Percentiles rank a stretch among this genome's conserved stretches.
phyloP scores from a whole-genome alignment of 768 basidiomycete species.

The Kwoniella europaea region DNA sequence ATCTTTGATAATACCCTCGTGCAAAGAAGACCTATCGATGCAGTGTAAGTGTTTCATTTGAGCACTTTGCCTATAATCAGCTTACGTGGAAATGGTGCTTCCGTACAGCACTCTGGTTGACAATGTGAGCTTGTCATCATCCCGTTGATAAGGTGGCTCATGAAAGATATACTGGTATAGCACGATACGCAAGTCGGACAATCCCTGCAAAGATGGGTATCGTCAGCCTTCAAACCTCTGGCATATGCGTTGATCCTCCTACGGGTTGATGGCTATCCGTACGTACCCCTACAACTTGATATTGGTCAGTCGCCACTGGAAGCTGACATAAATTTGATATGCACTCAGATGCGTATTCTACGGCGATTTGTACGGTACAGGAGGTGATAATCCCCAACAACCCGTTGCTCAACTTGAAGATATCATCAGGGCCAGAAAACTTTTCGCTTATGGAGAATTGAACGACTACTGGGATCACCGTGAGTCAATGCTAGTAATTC shows the following conservation, averaged over 20 bases:
- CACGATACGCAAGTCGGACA: constrained; percentile 60
- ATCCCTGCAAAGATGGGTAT: constrained; percentile 60
- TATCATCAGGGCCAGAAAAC: constrained; percentile 55
- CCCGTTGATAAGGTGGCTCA: not conserved
- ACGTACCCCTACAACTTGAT: constrained; percentile 14
- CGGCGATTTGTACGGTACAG: constrained; percentile 60
- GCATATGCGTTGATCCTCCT: constrained; percentile 61
- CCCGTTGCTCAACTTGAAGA: constrained; percentile 59
- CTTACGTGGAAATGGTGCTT: not conserved
- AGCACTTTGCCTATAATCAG: not conserved
- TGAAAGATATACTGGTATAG: constrained; percentile 16
- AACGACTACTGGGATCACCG: constrained; percentile 60
- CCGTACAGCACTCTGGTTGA: constrained; percentile 45
- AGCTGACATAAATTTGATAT: not conserved
- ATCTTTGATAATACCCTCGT: constrained; percentile 76
- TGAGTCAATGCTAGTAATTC: constrained; percentile 25
- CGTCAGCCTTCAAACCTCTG: constrained; percentile 59
- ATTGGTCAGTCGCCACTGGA: not conserved
- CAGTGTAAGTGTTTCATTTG: constrained; percentile 62
- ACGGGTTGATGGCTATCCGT: constrained; percentile 60
- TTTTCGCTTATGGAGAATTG: constrained; percentile 58
- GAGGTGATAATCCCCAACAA: constrained; percentile 58
- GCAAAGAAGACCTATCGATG: constrained; percentile 71
- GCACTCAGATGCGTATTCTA: constrained; percentile 53
- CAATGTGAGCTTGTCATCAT: constrained; percentile 40